A percentile compares a stretch with the other conserved stretches of the same genome.
phyloP scores from a whole-genome alignment of 495 filamentous ascomycete species.

The Penicillium atrosanguineum region DNA sequence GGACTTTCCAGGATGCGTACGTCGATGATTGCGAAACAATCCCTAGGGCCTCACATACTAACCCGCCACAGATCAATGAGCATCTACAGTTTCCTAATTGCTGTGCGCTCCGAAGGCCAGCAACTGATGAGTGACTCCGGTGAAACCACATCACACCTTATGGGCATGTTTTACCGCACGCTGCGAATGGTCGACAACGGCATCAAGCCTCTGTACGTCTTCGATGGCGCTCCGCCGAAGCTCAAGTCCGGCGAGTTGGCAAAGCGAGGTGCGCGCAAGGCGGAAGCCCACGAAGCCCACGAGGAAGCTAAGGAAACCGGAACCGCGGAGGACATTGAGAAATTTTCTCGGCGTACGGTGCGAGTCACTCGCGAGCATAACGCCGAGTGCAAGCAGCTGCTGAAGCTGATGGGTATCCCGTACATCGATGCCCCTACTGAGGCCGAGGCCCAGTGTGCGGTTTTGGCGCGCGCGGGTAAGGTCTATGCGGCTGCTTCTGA shows the following conservation, averaged over 20 bases:
- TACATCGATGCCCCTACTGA: constrained; percentile 95
- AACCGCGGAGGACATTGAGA: constrained; percentile 94
- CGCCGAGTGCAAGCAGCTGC: constrained; percentile 82
- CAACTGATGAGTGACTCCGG: constrained; percentile 91
- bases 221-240: constrained; percentile 94
- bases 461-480: constrained; percentile 85
- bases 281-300: constrained; percentile 80
- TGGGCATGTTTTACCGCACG: constrained; percentile 99
- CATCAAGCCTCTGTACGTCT: constrained; percentile 97
- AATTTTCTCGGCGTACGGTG: constrained; percentile 93
- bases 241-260: constrained; percentile 95
- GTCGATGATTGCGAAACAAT: constrained; percentile 23
- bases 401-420: constrained; percentile 94
- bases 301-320: constrained; percentile 97
- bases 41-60: constrained; percentile 9
- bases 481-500: constrained; percentile 96
- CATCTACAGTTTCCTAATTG: constrained; percentile 97
- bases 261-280: constrained; percentile 87
- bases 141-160: constrained; percentile 94
- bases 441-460: constrained; percentile 94
- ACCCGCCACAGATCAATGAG: constrained; percentile 77
- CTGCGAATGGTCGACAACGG: constrained; percentile 97
- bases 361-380: constrained; percentile 96
- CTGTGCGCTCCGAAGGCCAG: constrained; percentile 93
- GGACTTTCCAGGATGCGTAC: constrained; percentile 73